Evolutionary conservation across 2,329 filamentous ascomycete species (phyloP).

Genomic region (Stemphylium lycopersici): DNA sequence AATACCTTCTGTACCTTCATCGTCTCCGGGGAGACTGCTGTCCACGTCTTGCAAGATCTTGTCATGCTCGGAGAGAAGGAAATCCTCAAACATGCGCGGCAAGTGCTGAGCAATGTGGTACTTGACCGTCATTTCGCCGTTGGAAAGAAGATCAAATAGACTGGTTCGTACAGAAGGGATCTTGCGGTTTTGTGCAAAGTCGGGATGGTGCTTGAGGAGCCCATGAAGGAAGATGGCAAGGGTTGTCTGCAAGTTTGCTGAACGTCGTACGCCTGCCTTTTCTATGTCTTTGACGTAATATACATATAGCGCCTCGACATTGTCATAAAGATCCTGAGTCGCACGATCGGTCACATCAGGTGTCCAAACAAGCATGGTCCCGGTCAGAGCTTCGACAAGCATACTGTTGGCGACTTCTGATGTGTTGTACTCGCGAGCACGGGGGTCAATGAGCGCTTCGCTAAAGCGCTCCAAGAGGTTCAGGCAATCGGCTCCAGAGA

Average conservation of each 20-base stretch:
- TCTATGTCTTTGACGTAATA: slow-evolving; percentile 75
- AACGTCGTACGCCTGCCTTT: slow-evolving; percentile 68
- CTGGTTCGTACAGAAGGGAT: slow-evolving; percentile 71
- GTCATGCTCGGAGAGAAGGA: slow-evolving; percentile 82
- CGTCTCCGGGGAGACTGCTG: slow-evolving; percentile 75
- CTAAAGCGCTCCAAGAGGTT: slow-evolving; percentile 39
- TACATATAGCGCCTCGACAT: slow-evolving; percentile 76
- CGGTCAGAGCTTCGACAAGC: slow-evolving; percentile 42
- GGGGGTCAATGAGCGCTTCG: slow-evolving; percentile 41
- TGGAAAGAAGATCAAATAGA: slow-evolving; percentile 73
- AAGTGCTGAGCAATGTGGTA: slow-evolving; percentile 74
- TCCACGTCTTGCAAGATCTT: slow-evolving; percentile 83
- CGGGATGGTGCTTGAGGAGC: slow-evolving; percentile 69
- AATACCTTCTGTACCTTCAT: slow-evolving; percentile 78
- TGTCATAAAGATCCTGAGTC: slow-evolving; percentile 59
- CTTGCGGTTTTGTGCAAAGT: slow-evolving; percentile 67
- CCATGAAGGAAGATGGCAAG: slow-evolving; percentile 73
- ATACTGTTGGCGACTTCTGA: slow-evolving; percentile 48
- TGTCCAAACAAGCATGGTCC: slow-evolving; percentile 36
- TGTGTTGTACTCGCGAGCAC: slow-evolving; percentile 45
- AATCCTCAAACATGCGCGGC: slow-evolving; percentile 77
- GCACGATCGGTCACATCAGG: slow-evolving; percentile 31
- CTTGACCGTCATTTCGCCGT: slow-evolving; percentile 73
- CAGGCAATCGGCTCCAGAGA: slow-evolving; percentile 33
- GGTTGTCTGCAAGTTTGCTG: slow-evolving; percentile 69